Conservation (phyloP, 2,329 filamentous ascomycete genomes). For the Colletotrichum sublineola region DNA sequence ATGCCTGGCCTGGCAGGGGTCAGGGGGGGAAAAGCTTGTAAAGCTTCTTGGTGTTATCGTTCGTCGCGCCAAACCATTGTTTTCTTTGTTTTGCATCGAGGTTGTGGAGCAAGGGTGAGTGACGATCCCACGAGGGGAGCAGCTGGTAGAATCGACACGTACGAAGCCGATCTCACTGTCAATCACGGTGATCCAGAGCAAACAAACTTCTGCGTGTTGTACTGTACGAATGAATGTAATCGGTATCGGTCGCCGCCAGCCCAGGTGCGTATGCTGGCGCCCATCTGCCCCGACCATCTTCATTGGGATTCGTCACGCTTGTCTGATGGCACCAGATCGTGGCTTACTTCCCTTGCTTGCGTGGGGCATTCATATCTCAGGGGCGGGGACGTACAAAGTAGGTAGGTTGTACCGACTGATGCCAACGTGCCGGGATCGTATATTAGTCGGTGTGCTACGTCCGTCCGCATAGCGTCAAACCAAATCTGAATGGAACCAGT, state of each 20-base stretch:
- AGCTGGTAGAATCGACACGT: slow-evolving; percentile 5
- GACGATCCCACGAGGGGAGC: background rate
- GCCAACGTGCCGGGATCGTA: background rate
- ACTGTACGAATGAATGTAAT: background rate
- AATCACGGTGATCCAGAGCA: slow-evolving; percentile 24
- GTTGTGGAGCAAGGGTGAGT: slow-evolving; percentile 5
- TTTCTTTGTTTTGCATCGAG: background rate
- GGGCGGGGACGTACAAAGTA: background rate
- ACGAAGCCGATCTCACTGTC: slow-evolving; percentile 10
- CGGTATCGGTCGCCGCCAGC: slow-evolving; percentile 7
- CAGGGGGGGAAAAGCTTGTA: slow-evolving; percentile 8
- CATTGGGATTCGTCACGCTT: no score
- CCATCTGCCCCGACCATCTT: background rate
- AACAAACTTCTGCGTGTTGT: slow-evolving; percentile 11
- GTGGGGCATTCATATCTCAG: slow-evolving; percentile 20
- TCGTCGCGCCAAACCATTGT: background rate
- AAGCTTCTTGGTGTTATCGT: slow-evolving; percentile 2
- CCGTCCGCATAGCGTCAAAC: slow-evolving; percentile 3
- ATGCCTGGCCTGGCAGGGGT: slow-evolving; percentile 30
- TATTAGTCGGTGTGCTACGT: no score
- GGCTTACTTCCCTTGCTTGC: slow-evolving; percentile 15
- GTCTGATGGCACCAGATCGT: slow-evolving; percentile 12
- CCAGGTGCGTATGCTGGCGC: slow-evolving; percentile 26
- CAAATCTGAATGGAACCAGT: slow-evolving; percentile 1
- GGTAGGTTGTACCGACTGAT: slow-evolving; percentile 15